These are phyloP conservation scores for Phytopythium delawarense DNA, from an alignment of 352 stramenopile species.

Conservation along the genomic window DNA sequence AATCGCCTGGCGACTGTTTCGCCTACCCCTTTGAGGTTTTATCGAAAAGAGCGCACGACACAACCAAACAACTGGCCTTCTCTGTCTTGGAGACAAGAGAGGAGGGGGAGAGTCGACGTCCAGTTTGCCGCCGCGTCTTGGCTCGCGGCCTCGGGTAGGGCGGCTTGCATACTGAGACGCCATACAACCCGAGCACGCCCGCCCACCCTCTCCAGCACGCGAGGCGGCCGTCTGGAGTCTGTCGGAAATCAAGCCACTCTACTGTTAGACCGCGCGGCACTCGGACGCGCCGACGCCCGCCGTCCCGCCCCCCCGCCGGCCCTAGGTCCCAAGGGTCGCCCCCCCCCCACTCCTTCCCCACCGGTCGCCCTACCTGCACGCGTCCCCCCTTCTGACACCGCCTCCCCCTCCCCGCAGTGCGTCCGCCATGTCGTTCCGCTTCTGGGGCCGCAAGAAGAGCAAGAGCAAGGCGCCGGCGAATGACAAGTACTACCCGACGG, in stretches of 20 bases:
- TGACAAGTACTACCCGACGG: slow-evolving; percentile 42
- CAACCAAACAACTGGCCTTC: neutral
- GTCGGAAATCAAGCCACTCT: slow-evolving; percentile 7
- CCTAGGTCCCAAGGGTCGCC: neutral
- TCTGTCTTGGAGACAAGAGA: neutral
- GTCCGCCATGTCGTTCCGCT: slow-evolving; percentile 57
- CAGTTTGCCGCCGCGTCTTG: slow-evolving; percentile 4
- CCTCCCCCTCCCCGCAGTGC: neutral
- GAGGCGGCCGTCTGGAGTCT: too few relatives aligned
- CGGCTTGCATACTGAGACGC: too few relatives aligned
- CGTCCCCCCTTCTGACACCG: too few relatives aligned
- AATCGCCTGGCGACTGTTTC: neutral
- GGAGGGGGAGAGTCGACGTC: slow-evolving; percentile 3
- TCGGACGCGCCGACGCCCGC: neutral
- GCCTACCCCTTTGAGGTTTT: neutral
- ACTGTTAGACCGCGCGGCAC: slow-evolving; percentile 7
- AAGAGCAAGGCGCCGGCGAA: slow-evolving; percentile 30
- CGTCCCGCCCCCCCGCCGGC: too few relatives aligned
- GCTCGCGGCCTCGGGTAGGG: neutral
- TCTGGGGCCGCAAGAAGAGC: slow-evolving; percentile 77
- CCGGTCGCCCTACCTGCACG: neutral
- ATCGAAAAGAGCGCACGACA: neutral
- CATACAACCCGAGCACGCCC: too few relatives aligned
- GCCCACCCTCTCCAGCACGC: too few relatives aligned
- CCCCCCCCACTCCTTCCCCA: neutral